Evolutionary conservation across 2,329 filamentous ascomycete genomes (phyloP).

Genomic region (Diaporthe vexans): DNA sequence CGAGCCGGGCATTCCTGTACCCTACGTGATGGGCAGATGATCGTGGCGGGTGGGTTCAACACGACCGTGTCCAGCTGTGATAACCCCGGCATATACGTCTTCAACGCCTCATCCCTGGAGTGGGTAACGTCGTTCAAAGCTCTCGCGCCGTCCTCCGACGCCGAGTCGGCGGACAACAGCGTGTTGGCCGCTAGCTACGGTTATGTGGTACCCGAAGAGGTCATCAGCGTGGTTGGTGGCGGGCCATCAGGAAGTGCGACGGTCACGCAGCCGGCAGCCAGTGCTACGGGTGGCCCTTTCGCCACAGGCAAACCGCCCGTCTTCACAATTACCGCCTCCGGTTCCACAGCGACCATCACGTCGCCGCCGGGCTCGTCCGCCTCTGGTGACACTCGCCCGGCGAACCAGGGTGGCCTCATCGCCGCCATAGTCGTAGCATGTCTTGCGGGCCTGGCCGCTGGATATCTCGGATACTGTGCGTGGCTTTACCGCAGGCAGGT

Average conservation of each 20-base stretch:
- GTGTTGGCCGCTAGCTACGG: slow-evolving; percentile 72
- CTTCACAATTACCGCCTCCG: slow-evolving; percentile 73
- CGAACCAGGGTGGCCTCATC: slow-evolving; percentile 55
- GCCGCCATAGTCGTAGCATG: slow-evolving; percentile 72
- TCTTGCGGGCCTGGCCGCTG: slow-evolving; percentile 71
- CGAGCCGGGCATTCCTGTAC: slow-evolving; percentile 79
- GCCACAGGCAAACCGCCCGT: slow-evolving; percentile 78
- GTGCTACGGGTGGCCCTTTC: slow-evolving; percentile 77
- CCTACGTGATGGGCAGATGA: slow-evolving; percentile 78
- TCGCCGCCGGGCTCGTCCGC: slow-evolving; percentile 54
- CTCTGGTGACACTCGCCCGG: slow-evolving; percentile 46
- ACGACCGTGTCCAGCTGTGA: slow-evolving; percentile 74
- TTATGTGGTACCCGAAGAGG: slow-evolving; percentile 74
- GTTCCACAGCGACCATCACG: slow-evolving; percentile 61
- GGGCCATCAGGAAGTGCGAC: slow-evolving; percentile 63
- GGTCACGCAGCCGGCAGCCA: slow-evolving; percentile 72
- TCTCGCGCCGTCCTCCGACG: slow-evolving; percentile 62
- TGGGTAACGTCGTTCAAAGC: slow-evolving; percentile 76
- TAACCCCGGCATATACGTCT: slow-evolving; percentile 78
- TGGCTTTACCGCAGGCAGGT: slow-evolving; percentile 82
- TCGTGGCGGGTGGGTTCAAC: slow-evolving; percentile 79
- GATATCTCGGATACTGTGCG: slow-evolving; percentile 78
- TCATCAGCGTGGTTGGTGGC: slow-evolving; percentile 64
- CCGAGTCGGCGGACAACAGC: slow-evolving; percentile 61
- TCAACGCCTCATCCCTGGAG: slow-evolving; percentile 75